These are phyloP conservation scores for Durusdinium trenchii DNA, from an alignment of 73 alveolate species.

Conservation along the genomic window DNA sequence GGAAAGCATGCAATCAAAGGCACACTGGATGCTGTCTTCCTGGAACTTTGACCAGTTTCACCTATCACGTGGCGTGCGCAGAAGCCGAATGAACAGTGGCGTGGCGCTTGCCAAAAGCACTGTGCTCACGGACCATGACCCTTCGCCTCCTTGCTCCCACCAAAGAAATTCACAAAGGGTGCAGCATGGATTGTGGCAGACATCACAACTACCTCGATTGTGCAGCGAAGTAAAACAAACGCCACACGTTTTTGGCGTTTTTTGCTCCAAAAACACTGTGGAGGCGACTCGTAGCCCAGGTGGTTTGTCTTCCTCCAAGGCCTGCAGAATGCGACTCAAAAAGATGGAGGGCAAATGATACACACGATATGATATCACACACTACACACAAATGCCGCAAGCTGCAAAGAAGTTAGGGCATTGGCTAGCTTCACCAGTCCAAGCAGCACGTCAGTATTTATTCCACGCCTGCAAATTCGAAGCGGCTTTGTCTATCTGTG, in stretches of 20 bases:
- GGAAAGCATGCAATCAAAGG: background rate
- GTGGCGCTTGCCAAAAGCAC: background rate
- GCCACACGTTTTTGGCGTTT: background rate
- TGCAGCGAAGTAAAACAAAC: background rate
- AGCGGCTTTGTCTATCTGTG: background rate
- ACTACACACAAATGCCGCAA: constrained; percentile 95
- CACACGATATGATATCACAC: no score
- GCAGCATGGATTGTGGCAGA: constrained; percentile 97
- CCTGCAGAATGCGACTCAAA: background rate
- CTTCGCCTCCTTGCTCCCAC: constrained; percentile 19
- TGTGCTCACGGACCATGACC: no score
- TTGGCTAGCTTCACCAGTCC: constrained; percentile 93
- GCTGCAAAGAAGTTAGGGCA: background rate
- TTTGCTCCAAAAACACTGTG: no score
- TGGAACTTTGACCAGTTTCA: constrained; percentile 50
- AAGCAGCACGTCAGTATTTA: constrained; percentile 98
- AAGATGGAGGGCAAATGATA: no score
- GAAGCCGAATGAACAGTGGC: background rate
- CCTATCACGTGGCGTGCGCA: background rate
- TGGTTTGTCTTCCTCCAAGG: background rate
- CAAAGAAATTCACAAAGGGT: constrained; percentile 96
- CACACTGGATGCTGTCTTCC: constrained; percentile 34
- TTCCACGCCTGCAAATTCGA: constrained; percentile 96
- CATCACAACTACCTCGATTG: constrained; percentile 96
- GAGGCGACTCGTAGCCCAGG: background rate